Evolutionary conservation across 2,329 filamentous ascomycete genomes (phyloP), one percentile per base, ranked within the genome.

Genomic region (Fusarium succisae): DNA sequence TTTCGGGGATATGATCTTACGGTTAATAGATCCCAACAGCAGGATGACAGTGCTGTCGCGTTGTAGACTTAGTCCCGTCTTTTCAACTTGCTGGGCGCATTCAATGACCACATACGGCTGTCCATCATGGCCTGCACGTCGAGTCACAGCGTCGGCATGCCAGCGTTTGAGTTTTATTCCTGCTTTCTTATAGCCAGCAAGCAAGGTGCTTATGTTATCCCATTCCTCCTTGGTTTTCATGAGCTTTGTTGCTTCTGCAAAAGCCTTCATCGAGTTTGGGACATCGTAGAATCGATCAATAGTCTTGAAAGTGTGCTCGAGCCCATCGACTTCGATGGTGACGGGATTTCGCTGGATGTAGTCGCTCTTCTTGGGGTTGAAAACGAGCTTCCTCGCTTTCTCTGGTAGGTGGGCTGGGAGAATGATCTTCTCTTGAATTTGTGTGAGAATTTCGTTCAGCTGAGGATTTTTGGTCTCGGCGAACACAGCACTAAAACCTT

Each of bases 371-470:
- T 84, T 85, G 20, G 78, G 72, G 66, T 84, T 82, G 82, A 86
- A 87, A 75, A 93, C 81, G 67, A 88, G 84, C 74, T 87, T 84
- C 75, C 85, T 87, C 81, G 92, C 87, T 57, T 82, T 81, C 35
- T 79, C 65, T 28, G 86, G 84, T 35, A 93, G 87, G 78, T 90
- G 88, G 38, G 86, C 82, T n/a, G 91, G 91, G 47, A 93, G 82
- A 79, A 93, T 88, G 80, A 91, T 86, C 74, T 88, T 87, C 51
- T 86, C 82, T 72, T 91, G 89, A 78, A 92, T 86, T 28, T 77
- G 81, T 45, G 81, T 79, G 69, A 93, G 87, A 38, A 86, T 77
- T 18, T 80, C 66, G 79, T 91, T 87, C 68, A 93, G 86, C 63
- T 89, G 83, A 28, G 84, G 72, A 48, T 87, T 87, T 20, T 87